Evolutionary conservation across 1,284 basidiomycete species (phyloP), one percentile per base, ranked within the genome.

Genomic region (Xanthoconium separans): DNA sequence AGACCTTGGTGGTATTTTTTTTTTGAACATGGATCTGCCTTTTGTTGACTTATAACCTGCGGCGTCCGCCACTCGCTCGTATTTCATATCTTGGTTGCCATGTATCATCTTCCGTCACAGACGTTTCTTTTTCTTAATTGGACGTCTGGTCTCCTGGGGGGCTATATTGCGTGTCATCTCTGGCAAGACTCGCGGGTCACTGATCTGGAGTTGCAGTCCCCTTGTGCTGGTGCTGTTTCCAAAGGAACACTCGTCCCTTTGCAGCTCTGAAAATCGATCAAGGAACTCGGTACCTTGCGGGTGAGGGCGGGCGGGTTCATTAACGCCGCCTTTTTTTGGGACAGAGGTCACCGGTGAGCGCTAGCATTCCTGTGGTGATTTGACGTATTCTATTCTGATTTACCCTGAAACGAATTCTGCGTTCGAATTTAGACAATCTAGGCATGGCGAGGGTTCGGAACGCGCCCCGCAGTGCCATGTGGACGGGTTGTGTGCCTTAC

Each of bases 311-410:
- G 37, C n/a, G n/a, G 44, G 36, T 54, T 54, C 51, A 58, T 53
- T 46, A 39, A 48, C 45, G 30, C 57, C 55, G 57, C 58, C 50
- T 29, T 53, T 63, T 56, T 40, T 24, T 33, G 39, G 44, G 37
- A 49, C 10, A 46, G 45, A 51, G 51, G 58, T 55, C 51, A 51
- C 34, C 33, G 52, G 48, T 44, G 41, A 57, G 51, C 43, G n/a
- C n/a, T n/a, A n/a, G n/a, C n/a, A 65, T 69, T 67, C 66, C 63
- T 54, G 45, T 44, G 53, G 47, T 62, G 66, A 65, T 69, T 66
- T 65, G 66, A 68, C 57, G 46, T 24, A 53, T 65, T 69, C 61
- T 47, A 49, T 56, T 58, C 60, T 65, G 62, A 65, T 68, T 66
- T 64, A 54, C 64, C 31, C 33, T 50, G 54, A 31, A 49, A n/a